phyloP scores from a whole-genome alignment of 495 filamentous ascomycete genomes.

The Trichoderma orchidacearum region DNA sequence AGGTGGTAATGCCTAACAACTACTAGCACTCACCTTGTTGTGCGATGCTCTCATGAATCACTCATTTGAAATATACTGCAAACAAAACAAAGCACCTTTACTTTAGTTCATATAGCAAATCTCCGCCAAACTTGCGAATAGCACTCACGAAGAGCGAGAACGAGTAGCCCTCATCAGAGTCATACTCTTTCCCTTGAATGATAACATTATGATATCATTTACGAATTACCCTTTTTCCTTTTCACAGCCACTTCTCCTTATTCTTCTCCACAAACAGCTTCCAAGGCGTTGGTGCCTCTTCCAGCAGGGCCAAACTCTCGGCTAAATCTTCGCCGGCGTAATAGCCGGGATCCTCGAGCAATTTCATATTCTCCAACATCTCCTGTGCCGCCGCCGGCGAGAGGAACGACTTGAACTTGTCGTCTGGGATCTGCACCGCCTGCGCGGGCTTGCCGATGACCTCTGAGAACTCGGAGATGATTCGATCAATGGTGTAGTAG shows the following conservation, averaged over 20 bases:
- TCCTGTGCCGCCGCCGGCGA: conserved; percentile 31
- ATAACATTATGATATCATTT: too few relatives aligned
- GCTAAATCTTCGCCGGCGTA: conserved; percentile 29
- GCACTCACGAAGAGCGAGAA: too few relatives aligned
- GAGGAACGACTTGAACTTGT: conserved; percentile 32
- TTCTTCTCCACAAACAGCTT: conserved; percentile 1
- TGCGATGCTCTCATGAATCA: too few relatives aligned
- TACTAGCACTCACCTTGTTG: too few relatives aligned
- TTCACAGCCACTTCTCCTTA: conserved; percentile 1
- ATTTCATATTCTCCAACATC: conserved; percentile 38
- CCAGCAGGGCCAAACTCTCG: conserved; percentile 11
- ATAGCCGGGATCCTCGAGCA: conserved; percentile 37
- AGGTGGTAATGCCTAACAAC: too few relatives aligned
- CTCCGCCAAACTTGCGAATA: too few relatives aligned
- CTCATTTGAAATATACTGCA: too few relatives aligned
- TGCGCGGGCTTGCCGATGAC: conserved; percentile 31
- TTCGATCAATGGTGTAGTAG: conserved; percentile 32
- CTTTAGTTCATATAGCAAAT: too few relatives aligned
- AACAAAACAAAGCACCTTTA: too few relatives aligned
- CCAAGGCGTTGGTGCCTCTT: conserved; percentile 1
- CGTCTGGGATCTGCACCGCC: conserved; percentile 26
- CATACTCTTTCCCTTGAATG: too few relatives aligned
- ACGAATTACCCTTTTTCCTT: not conserved
- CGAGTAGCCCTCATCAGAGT: too few relatives aligned
- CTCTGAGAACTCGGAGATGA: conserved; percentile 35